Evolutionary conservation across 768 basidiomycete genomes (phyloP), one percentile per base, ranked within the genome.

Genomic region (Leucocoprinus birnbaumii): DNA sequence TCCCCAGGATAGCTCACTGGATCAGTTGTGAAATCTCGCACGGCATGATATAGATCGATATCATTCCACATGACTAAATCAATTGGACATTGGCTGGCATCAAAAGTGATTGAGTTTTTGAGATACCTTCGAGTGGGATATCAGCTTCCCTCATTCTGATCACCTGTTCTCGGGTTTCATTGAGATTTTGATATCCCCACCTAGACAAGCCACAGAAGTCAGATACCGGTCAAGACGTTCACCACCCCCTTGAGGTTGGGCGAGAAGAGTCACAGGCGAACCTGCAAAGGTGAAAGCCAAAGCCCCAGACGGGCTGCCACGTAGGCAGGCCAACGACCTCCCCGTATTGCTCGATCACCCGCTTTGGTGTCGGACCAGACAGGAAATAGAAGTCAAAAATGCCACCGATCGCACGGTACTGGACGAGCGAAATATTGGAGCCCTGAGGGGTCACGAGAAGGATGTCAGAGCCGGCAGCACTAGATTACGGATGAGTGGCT

Each of bases 361-460:
- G 66, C 43, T 71, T 71, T 22, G 84, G 78, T 69, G 73, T 77
- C 26, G 66, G 82, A 56, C 86, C 86, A 16, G 82, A 80, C 64
- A 91, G 78, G 70, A 88, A 90, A 73, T 90, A 91, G 59, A 91
- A 83, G 68, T 91, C 86, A 27, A 91, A 70, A 0, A 83, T 84
- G 16, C 90, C 89, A 4, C 90, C 89, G 44, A 92, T 71, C 65
- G 84, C 71, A 44, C 89, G 76, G 63, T 91, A 93, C 60, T 92
- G 76, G 21, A 92, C 74, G 3, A 88, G 70, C 1, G 86, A 87
- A 10, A 73, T 72, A n/a, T 71, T 68, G 0, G 84, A 79, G 22
- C 61, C 67, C 6, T 74, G 75, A 26, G 83, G 89, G 4, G 80
- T 86, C 57, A 79, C 71, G 47, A 91, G 77, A 38, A 90, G 68